Base-by-base conservation (phyloP, 2,329 filamentous ascomycete genomes). In the Sarocladium kiliense region DNA sequence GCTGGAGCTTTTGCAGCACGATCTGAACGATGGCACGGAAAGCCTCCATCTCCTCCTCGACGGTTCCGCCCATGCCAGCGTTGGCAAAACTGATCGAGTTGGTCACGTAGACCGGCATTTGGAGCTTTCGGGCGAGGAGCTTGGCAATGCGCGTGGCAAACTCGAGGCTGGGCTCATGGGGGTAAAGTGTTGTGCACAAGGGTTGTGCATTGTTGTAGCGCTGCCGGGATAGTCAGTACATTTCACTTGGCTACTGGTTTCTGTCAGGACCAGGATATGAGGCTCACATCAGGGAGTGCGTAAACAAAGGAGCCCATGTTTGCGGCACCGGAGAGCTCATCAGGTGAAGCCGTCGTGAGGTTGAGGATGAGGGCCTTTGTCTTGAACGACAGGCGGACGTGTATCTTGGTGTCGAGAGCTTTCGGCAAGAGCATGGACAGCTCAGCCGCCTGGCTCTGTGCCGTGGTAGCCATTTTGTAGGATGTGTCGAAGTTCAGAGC, bases 41-140 rank as follows among this genome's bases (percentile, higher is more conserved):
- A 0, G 88, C 90, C 66, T 93, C 91, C 85, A 97, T 92, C 74
- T 97, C 93, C 75, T 97, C 94, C 66, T 97, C 92, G 6, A 93
- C 84, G 0, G 85, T 88, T 19, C 91, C 88, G 10, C 91, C 91
- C 64, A 91, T 81, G 2, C 86, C 88, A 5, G 86, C 80, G 64
- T 79, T 84, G 14, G 82, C 81, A 59, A 97, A 84, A 61, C 86
- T 90, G 64, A 95, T 84, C 32, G 91, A 96, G 66, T 89, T 95
- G 21, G 89, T 89, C 18, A 97, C 89, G 68, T 97, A 97, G n/a
- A 89, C 86, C 1, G 91, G 91, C 59, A 85, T 81, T 30, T 79
- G 76, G 26, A 86, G 81, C 62, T 83, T 87, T 54, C 84, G 82
- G n/a, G 88, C 89, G 14, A 97, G 72, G 2, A 96, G 79, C 68